Evolutionary conservation across 1,284 basidiomycete genomes (phyloP), one percentile per base, ranked within the genome.

Genomic region (Sphaerobolus stellatus): DNA sequence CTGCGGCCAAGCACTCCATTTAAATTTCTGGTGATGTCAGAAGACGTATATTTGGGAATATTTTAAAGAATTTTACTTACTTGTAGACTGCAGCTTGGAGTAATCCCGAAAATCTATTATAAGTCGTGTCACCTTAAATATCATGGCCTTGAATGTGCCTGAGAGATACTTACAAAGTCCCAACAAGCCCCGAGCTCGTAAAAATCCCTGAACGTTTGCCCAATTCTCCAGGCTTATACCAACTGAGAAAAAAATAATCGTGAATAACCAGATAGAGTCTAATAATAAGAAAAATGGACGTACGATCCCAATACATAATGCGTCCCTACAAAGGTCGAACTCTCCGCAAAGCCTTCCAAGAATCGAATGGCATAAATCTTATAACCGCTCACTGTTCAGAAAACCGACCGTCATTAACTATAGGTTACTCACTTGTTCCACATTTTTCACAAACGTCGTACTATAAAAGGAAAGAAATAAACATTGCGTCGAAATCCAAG

Each of bases 181-280:
- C 87, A 33, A 77, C 73, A 28, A 88, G 70, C 0, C 86, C 85
- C 13, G 84, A 84, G 49, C 79, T 79, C 13, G 85, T 84, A 65
- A 89, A 90, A 60, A 89, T 82, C 2, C 83, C 86, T 2, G 83
- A 84, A 9, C 86, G 77, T 61, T 88, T 87, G 4, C 86, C 86
- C 2, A 88, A 72, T 68, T 89, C 87, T 24, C 72, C 71, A 4
- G 80, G 75, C 62, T 80, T 86, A 64, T 88, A 89, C 88, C 86
- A 88, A 22, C 82, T 83, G 46, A 43, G 31, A 43, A 28, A 43
- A 30, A 5, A 5, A 18, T 22, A n/a, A 33, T 16, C 36, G 40
- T 52, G 4, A 22, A 18, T n/a, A 18, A 46, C 2, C 20, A 16
- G 25, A 33, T 8, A 34, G 13, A 22, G 9, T 24, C 22, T 41